Base-by-base conservation (phyloP, 208 protist genomes). In the Acanthamoeba divionensis region DNA sequence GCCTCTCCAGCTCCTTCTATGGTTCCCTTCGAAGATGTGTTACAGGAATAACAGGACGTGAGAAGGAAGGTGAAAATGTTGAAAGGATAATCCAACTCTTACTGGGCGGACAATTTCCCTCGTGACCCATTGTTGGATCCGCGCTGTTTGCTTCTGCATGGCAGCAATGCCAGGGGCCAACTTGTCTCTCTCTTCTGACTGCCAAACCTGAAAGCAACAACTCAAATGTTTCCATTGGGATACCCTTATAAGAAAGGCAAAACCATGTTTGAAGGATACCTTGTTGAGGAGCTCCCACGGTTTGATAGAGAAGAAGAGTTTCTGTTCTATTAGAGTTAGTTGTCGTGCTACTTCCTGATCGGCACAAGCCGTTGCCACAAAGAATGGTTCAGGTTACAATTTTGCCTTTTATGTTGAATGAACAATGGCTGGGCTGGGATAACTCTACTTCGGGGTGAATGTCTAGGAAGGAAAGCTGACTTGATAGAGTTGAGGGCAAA, bases 331-430 rank as follows among this genome's bases (percentile, higher is more conserved):
- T 0, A 86, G 48, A 0, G 52, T 66, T 10, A 86, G 55, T 44
- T 86, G 77, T 33, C 77, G 36, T 7, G 77, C 77, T 38, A 86
- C 41, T 57, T 86, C 77, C 55, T 86, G 55, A 4, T 63, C 4
- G n/a, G 55, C 36, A 41, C 5, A 41, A 41, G n/a, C n/a, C n/a
- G n/a, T n/a, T n/a, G n/a, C n/a, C n/a, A n/a, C n/a, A n/a, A n/a
- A n/a, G n/a, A n/a, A n/a, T n/a, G n/a, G n/a, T n/a, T n/a, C n/a
- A n/a, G n/a, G n/a, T 41, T 41, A 1, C 36, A 41, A 41, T 41
- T 41, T 41, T 6, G 36, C 36, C 36, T 41, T 5, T 41, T n/a
- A n/a, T n/a, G n/a, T n/a, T n/a, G 36, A 41, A 41, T 41, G 5
- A 5, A 41, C 36, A 41, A 41, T 41, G 36, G 36, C 36, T 41